A percentile compares a stretch with the other conserved stretches of the same genome.
Conservation (phyloP, 768 basidiomycete genomes). For the Leccinum pellstonianum region DNA sequence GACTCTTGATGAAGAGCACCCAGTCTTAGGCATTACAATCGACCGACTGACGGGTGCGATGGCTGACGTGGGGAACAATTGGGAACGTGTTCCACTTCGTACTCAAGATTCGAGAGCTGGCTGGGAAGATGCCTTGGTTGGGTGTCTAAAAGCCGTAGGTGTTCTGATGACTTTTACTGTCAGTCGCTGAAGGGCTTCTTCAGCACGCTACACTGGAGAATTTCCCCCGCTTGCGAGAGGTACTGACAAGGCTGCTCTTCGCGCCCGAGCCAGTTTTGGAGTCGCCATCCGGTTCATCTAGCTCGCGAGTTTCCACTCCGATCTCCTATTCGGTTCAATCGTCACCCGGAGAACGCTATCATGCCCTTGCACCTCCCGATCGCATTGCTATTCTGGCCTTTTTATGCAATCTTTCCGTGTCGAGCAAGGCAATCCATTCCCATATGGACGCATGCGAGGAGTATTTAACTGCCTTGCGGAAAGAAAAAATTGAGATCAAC, state of each 20-base stretch:
- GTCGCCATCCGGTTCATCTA: constrained; percentile 42
- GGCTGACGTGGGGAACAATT: constrained; percentile 82
- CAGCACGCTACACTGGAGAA: constrained; percentile 74
- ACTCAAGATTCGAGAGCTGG: constrained; percentile 73
- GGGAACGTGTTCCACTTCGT: constrained; percentile 77
- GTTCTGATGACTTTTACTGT: neutral
- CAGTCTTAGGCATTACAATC: constrained; percentile 54
- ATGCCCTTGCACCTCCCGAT: constrained; percentile 67
- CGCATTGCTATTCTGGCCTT: constrained; percentile 85
- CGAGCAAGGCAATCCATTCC: constrained; percentile 82
- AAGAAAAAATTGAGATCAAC: constrained; percentile 95
- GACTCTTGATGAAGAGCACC: constrained; percentile 42
- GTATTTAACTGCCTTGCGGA: constrained; percentile 86
- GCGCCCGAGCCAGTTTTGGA: constrained; percentile 52
- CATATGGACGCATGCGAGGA: constrained; percentile 92
- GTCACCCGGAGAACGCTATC: constrained; percentile 68
- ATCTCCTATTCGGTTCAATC: constrained; percentile 42
- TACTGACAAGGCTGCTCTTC: constrained; percentile 73
- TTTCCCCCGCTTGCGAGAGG: constrained; percentile 69
- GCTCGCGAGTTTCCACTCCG: constrained; percentile 50
- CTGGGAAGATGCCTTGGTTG: constrained; percentile 91
- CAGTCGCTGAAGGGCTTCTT: constrained; percentile 6
- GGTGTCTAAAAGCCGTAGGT: constrained; percentile 87
- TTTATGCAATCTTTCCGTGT: constrained; percentile 85
- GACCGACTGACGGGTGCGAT: constrained; percentile 65